Base-by-base conservation (phyloP, 441 rosid genomes). In the Adansonia rubrostipa region DNA sequence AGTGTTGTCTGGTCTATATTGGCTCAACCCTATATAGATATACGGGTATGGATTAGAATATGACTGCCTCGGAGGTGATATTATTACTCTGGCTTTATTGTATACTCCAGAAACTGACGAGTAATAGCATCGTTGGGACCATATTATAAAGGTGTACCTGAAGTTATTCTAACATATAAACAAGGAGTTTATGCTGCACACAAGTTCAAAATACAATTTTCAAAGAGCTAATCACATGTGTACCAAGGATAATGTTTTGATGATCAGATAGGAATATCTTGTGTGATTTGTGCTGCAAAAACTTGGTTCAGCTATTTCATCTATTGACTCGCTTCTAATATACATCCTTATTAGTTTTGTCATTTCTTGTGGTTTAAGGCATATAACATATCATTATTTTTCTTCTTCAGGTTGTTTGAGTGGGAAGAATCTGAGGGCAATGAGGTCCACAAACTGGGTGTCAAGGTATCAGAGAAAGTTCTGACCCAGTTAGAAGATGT, bases 391-490 rank as follows among this genome's bases (percentile, higher is more conserved):
- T 69, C 44, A 45, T 51, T 54, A 45, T 9, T 67, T 72, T 76
- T 45, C 71, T 11, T 86, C 71, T 78, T 76, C 84, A 94, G 99
- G 86, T 85, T 79, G 77, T 92, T 87, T 84, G 89, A 91, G 82
- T 94, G 98, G 98, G 90, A 83, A 67, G 84, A 77, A 72, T 83
- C 79, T 45, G 68, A 86, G 75, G 84, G 79, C 9, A 19, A 81
- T 24, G 85, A 82, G 79, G 87, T 78, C 73, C 87, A 78, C 40
- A 85, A 84, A 71, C 78, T 85, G 72, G 89, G 80, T 79, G 58
- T 87, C 45, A 92, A 87, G 81, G 73, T 47, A 77, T 86, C 98
- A 5, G 90, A 87, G 70, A 89, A 86, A 80, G 88, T 81, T 69
- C 84, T 92, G 79, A 76, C 69, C 13, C 86, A 87, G 80, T 87